Evolutionary conservation across 2,329 filamentous ascomycete genomes (phyloP).

Genomic region (Emmonsiellopsis sp.): DNA sequence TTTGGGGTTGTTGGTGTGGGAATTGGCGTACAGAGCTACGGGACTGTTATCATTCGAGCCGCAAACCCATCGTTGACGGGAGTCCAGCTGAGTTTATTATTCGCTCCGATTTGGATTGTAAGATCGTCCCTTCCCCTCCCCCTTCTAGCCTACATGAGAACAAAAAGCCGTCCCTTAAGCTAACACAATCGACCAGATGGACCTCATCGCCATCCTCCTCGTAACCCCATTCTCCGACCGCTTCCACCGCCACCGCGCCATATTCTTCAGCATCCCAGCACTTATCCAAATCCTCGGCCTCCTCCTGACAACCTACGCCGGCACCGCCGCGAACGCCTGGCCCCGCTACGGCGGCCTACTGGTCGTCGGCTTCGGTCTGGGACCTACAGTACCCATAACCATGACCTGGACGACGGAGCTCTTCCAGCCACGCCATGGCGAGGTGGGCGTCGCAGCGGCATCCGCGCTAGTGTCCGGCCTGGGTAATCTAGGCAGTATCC

Average conservation of each 20-base stretch:
- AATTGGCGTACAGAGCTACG: constrained; percentile 82
- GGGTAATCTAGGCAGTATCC: constrained; percentile 76
- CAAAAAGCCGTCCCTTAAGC: not conserved
- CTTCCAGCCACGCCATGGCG: constrained; percentile 80
- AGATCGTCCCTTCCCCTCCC: constrained; percentile 24
- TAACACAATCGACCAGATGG: constrained; percentile 49
- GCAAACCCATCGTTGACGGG: constrained; percentile 66
- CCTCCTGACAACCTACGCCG: constrained; percentile 66
- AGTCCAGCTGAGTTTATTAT: constrained; percentile 69
- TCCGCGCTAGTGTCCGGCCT: constrained; percentile 77
- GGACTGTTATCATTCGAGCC: constrained; percentile 71
- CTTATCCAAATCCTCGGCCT: constrained; percentile 75
- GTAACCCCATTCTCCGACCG: constrained; percentile 79
- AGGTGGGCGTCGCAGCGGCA: constrained; percentile 81
- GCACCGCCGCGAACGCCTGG: constrained; percentile 55
- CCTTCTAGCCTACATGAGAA: constrained; percentile 8
- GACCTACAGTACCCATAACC: constrained; percentile 82
- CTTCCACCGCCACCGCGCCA: constrained; percentile 67
- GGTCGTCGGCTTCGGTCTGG: constrained; percentile 81
- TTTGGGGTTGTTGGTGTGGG: constrained; percentile 90
- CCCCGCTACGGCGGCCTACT: constrained; percentile 80
- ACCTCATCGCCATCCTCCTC: constrained; percentile 75
- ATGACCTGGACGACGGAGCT: constrained; percentile 92
- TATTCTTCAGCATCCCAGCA: constrained; percentile 71
- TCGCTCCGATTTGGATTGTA: constrained; percentile 87